Evolutionary conservation across 78 protist genomes (phyloP), one percentile per base, ranked within the genome.

Genomic region (Protostelium mycophagum): DNA sequence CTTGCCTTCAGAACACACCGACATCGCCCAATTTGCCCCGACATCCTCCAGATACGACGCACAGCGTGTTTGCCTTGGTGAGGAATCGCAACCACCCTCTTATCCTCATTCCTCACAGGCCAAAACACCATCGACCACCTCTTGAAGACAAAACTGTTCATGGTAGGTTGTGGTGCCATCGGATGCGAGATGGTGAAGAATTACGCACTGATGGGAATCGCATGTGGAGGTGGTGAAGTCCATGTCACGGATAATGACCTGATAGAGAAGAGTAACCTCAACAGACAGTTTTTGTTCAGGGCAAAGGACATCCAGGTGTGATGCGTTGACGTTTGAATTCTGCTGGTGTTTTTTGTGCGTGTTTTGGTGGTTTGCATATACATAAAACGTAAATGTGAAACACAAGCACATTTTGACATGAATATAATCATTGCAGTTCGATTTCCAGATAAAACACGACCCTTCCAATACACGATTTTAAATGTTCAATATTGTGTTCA

Each of bases 121-220:
- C 5, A 51, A 5, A 16, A 5, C 1, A 38, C 28, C 36, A 87
- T 88, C n/a, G 63, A 37, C 23, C 35, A 23, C 87, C 31, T 97
- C 37, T 63, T 85, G 51, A 84, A 87, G 34, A 36, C 90, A 34
- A 90, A 91, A 28, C 1, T 90, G 31, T 95, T 97, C 90, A 87
- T 95, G 63, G 99, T 99, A 38, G 99, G 99, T 28, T 97, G 99
- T 0, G 99, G 99, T 9, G 99, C 99, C 1, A 95, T 99, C 31
- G 99, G 99, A 29, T 99, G 99, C 91, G 99, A 99, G 93, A 38
- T 93, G 86, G 73, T 98, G 85, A 99, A 99, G 94, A 88, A 87
- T 91, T 92, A 92, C 38, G 98, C 99, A 23, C 28, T 96, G 86
- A 90, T 96, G 93, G 99, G 99, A 35, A 63, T 97, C 28, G 97